Conservation (phyloP, 2,329 filamentous ascomycete genomes). For the Ophiosphaerella narmari region DNA sequence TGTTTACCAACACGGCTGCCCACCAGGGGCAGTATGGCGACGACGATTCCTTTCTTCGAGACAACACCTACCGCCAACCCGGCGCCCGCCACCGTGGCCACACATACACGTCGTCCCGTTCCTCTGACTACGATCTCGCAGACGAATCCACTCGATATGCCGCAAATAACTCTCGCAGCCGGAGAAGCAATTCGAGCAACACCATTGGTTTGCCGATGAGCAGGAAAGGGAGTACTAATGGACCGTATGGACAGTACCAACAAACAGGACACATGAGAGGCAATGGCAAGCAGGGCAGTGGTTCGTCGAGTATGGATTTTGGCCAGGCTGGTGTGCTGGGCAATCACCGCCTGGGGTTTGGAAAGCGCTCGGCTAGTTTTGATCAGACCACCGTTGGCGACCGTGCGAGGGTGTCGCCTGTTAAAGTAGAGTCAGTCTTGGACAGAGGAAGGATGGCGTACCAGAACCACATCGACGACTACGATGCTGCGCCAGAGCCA, state of each 20-base stretch:
- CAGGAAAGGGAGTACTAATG: constrained; percentile 39
- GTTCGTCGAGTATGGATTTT: constrained; percentile 68
- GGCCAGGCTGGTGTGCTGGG: constrained; percentile 63
- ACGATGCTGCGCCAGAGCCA: constrained; percentile 84
- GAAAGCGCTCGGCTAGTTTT: constrained; percentile 72
- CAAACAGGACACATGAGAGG: constrained; percentile 40
- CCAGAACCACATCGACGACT: constrained; percentile 59
- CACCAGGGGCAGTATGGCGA: constrained; percentile 47
- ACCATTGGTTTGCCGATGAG: constrained; percentile 56
- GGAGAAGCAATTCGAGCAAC: constrained; percentile 80
- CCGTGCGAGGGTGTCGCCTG: constrained; percentile 22
- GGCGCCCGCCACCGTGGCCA: constrained; percentile 58
- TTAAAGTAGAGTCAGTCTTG: constrained; percentile 51
- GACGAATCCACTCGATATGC: constrained; percentile 49
- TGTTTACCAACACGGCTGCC: constrained; percentile 21
- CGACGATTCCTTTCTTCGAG: constrained; percentile 45
- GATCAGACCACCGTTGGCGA: constrained; percentile 56
- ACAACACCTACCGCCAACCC: constrained; percentile 38
- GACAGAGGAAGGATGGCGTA: constrained; percentile 51
- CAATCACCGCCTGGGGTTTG: constrained; percentile 60
- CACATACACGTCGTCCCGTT: constrained; percentile 64
- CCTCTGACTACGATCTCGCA: constrained; percentile 58
- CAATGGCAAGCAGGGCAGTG: constrained; percentile 66
- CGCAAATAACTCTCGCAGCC: constrained; percentile 54
- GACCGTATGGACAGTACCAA: constrained; percentile 32